Evolutionary conservation across 2,329 filamentous ascomycete species (phyloP).

Genomic region (Fusarium caatingaense): DNA sequence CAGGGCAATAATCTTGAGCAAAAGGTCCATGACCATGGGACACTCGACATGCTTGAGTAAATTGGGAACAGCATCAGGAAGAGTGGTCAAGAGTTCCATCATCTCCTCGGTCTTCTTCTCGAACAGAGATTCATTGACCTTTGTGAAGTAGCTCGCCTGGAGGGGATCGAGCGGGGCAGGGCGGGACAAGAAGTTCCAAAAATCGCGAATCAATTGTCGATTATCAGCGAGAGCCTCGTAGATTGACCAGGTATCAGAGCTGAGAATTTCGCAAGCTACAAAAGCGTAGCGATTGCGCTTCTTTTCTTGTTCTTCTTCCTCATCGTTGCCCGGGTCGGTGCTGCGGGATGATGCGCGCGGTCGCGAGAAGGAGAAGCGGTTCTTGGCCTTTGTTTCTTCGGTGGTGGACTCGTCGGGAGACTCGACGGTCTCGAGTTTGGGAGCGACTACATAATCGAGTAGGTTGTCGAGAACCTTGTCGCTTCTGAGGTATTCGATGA

Average conservation of each 20-base stretch:
- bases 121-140: conserved; percentile 96
- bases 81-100: conserved; percentile 86
- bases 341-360: conserved; percentile 65
- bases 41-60: conserved; percentile 96
- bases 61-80: conserved; percentile 83
- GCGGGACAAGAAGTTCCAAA: conserved; percentile 90
- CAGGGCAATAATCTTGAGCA: conserved; percentile 96
- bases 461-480: conserved; percentile 85
- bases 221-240: conserved; percentile 92
- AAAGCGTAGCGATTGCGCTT: conserved; percentile 94
- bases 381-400: conserved; percentile 62
- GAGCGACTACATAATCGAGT: conserved; percentile 90
- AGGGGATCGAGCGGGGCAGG: conserved; percentile 89
- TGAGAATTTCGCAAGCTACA: conserved; percentile 90
- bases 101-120: conserved; percentile 99
- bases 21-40: conserved; percentile 96
- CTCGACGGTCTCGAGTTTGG: conserved; percentile 70
- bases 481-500: conserved; percentile 94
- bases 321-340: conserved; percentile 60
- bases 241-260: conserved; percentile 97
- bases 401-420: conserved; percentile 63
- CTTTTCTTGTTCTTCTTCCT: conserved; percentile 85
- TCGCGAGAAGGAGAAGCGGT: conserved; percentile 61
- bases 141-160: conserved; percentile 97
- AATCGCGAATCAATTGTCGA: conserved; percentile 78